Evolutionary conservation across 208 protist genomes (phyloP).

Genomic region (Acanthamoeba polyphaga): DNA sequence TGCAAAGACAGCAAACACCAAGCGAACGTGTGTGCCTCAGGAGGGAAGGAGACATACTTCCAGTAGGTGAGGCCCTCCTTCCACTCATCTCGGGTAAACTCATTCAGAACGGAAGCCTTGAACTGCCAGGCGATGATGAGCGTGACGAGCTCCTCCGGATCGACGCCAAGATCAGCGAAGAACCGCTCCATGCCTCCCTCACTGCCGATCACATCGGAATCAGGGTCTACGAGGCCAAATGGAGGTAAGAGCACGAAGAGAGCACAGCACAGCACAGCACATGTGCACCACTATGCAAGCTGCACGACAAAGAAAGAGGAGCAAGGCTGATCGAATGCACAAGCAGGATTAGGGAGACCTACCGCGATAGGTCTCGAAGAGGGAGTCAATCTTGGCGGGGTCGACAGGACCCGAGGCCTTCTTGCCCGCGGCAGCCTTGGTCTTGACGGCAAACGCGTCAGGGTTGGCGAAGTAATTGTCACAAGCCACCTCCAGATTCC

Average conservation of each 20-base stretch:
- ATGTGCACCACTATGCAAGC: neutral
- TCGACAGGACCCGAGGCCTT: conserved; percentile 3
- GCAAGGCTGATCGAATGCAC: neutral
- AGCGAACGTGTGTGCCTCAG: no score
- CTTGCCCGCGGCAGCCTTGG: neutral
- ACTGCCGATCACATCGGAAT: conserved; percentile 16
- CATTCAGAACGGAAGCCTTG: conserved; percentile 49
- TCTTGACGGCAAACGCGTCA: neutral
- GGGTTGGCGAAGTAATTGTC: conserved; percentile 71
- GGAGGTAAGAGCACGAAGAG: neutral
- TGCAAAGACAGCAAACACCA: neutral
- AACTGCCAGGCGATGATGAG: conserved; percentile 78
- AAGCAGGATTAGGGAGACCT: neutral
- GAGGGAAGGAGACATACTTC: conserved; percentile 3
- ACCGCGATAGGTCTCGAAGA: conserved; percentile 64
- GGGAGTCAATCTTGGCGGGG: conserved; percentile 1
- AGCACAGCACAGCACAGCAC: neutral
- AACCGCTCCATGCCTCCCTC: conserved; percentile 67
- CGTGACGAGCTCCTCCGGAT: conserved; percentile 64
- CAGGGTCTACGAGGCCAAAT: neutral
- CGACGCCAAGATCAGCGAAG: conserved; percentile 74
- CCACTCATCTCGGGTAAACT: conserved; percentile 77
- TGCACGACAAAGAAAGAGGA: neutral
- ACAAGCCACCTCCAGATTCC: conserved; percentile 64
- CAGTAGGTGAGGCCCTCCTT: conserved; percentile 53